Evolutionary conservation across 768 basidiomycete genomes (phyloP).

Genomic region (Paxillus involutus): DNA sequence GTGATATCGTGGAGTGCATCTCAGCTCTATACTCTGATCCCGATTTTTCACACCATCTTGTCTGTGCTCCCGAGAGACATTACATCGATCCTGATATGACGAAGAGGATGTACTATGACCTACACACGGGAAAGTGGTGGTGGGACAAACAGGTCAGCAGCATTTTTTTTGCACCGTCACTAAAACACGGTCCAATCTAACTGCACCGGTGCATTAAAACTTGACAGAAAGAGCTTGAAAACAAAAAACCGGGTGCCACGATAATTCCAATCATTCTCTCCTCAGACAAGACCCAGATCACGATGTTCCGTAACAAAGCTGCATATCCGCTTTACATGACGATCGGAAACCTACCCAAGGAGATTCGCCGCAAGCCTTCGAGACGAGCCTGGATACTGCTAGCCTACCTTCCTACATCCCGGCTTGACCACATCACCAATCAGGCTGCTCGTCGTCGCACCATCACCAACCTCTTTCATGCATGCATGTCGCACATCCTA

Average conservation of each 20-base stretch:
- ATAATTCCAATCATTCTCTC: slow-evolving; percentile 20
- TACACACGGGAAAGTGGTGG: slow-evolving; percentile 54
- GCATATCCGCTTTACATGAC: slow-evolving; percentile 26
- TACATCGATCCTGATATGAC: slow-evolving; percentile 31
- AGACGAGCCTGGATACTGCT: slow-evolving; percentile 34
- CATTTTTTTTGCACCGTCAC: neutral
- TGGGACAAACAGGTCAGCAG: slow-evolving; percentile 44
- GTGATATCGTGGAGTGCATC: slow-evolving; percentile 39
- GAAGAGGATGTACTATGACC: slow-evolving; percentile 35
- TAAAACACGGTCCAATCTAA: too few relatives aligned
- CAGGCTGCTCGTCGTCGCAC: slow-evolving; percentile 23
- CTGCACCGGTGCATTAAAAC: too few relatives aligned
- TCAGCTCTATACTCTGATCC: slow-evolving; percentile 34
- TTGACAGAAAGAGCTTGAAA: slow-evolving; percentile 13
- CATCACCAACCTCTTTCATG: slow-evolving; percentile 38
- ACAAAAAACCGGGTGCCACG: slow-evolving; percentile 1
- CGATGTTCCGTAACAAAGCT: slow-evolving; percentile 16
- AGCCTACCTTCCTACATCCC: slow-evolving; percentile 38
- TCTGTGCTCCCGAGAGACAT: slow-evolving; percentile 37
- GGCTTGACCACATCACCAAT: slow-evolving; percentile 19
- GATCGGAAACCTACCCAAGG: slow-evolving; percentile 42
- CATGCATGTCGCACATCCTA: slow-evolving; percentile 30
- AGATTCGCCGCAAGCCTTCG: slow-evolving; percentile 36
- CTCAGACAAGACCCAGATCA: slow-evolving; percentile 9
- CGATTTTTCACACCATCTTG: slow-evolving; percentile 30